A percentile compares a stretch with the other conserved stretches of the same genome.
phyloP scores from a whole-genome alignment of 2,329 filamentous ascomycete genomes.

The Epichloe sibirici region DNA sequence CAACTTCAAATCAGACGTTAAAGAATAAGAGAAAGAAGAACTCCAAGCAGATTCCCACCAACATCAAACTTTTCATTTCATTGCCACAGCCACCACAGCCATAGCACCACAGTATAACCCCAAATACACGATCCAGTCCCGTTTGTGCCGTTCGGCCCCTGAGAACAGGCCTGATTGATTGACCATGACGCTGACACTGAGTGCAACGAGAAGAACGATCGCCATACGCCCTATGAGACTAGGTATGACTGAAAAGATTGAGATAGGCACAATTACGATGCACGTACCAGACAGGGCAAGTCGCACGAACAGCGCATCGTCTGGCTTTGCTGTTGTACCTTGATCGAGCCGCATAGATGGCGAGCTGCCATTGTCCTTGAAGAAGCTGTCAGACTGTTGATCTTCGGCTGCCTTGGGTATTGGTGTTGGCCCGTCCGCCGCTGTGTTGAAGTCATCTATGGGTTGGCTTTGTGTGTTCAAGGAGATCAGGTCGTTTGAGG shows the following conservation, averaged over 20 bases:
- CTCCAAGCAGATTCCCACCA: not conserved
- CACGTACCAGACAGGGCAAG: slow-evolving; percentile 10
- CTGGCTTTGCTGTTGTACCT: not conserved
- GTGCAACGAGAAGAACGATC: slow-evolving; percentile 40
- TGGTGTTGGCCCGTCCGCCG: slow-evolving; percentile 13
- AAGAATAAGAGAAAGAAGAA: not conserved
- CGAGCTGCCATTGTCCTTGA: slow-evolving; percentile 3
- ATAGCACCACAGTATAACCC: slow-evolving; percentile 24
- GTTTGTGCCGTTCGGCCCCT: slow-evolving; percentile 8
- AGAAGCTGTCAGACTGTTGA: slow-evolving; percentile 2
- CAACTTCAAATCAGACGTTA: no score
- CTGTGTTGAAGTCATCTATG: slow-evolving; percentile 4
- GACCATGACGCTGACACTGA: slow-evolving; percentile 26
- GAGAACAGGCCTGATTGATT: slow-evolving; percentile 15
- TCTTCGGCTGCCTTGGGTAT: slow-evolving; percentile 11
- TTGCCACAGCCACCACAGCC: slow-evolving; percentile 13
- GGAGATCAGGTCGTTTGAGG: slow-evolving; percentile 41
- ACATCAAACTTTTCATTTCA: not conserved
- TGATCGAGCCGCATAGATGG: slow-evolving; percentile 1
- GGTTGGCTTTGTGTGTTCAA: slow-evolving; percentile 7
- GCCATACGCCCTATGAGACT: slow-evolving; percentile 45
- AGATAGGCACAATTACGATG: slow-evolving; percentile 39
- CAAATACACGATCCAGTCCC: slow-evolving; percentile 15
- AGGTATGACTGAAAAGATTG: slow-evolving; percentile 45
- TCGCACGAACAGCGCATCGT: slow-evolving; percentile 1